Evolutionary conservation across 2,329 filamentous ascomycete species (phyloP).

Genomic region (Cladophialophora carrionii): DNA sequence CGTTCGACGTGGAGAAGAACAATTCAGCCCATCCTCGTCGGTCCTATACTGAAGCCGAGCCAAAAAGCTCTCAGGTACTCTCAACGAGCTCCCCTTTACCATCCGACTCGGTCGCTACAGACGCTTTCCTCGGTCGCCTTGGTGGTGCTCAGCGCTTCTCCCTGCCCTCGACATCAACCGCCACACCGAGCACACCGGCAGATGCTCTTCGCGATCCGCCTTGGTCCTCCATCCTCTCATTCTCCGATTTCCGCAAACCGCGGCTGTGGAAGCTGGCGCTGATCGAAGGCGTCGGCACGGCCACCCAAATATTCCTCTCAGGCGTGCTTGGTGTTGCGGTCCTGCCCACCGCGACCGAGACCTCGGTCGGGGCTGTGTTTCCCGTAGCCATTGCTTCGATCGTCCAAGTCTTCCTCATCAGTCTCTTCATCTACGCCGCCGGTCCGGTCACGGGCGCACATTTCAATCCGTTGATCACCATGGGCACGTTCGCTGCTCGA

Average conservation of each 20-base stretch:
- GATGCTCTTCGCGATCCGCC: conserved; percentile 6
- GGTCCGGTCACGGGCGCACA: conserved; percentile 56
- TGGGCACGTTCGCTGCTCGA: conserved; percentile 56
- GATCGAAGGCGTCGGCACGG: conserved; percentile 47
- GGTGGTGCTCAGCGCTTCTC: conserved; percentile 5
- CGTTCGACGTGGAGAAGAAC: conserved; percentile 1
- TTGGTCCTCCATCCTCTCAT: conserved; percentile 6
- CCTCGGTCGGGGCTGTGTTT: conserved; percentile 4
- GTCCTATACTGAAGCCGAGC: not conserved
- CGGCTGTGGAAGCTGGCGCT: conserved; percentile 31
- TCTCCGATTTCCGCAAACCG: conserved; percentile 2
- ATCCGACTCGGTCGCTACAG: not conserved
- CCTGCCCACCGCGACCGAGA: conserved; percentile 5
- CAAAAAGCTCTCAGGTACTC: not conserved
- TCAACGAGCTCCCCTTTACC: not conserved
- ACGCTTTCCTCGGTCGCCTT: conserved; percentile 5
- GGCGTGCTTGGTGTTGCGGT: conserved; percentile 1
- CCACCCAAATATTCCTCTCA: conserved; percentile 19
- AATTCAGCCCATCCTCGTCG: not conserved
- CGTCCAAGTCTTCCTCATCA: conserved; percentile 42
- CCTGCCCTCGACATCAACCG: not conserved
- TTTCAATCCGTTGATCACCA: conserved; percentile 58
- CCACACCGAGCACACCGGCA: conserved; percentile 2
- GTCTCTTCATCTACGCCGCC: conserved; percentile 55
- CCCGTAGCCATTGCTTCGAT: conserved; percentile 1